Base-by-base conservation (phyloP, 352 stramenopile species). In the Peronosclerospora sorghi region DNA sequence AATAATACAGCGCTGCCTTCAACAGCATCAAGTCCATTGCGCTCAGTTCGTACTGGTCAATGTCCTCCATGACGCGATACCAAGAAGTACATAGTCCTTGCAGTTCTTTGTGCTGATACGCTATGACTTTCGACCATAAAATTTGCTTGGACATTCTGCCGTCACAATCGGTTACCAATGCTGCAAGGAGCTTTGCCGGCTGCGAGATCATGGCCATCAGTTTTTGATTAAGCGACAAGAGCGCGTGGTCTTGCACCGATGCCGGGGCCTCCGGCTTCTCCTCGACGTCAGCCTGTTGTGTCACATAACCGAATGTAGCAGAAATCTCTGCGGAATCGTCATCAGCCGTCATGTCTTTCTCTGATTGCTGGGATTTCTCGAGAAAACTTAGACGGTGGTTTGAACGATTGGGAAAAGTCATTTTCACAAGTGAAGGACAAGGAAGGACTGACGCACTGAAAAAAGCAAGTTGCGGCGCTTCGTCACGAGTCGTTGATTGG, bases 1-100 rank as follows among this genome's bases (percentile, higher is more conserved):
- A 65, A 48, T 83, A 75, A 42, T 73, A 72, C 14, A 83, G 30
- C 43, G 52, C 46, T 18, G 70, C 45, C 56, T 85, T 85, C 17
- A 69, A 42, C 62, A 85, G 67, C 58, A 72, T 62, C 39, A 53
- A 29, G 37, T 83, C 67, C 6, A 62, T 56, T 32, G 57, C 39
- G 19, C 51, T 43, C 8, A 60, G 14, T 8, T 58, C 56, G 28
- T 46, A 48, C 19, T 39, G 34, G 10, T 51, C 52, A 8, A 59
- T 49, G 13, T 42, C 44, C 20, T 58, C 45, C 13, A 65, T 30
- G 19, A 77, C 48, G 5, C 48, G 41, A 14, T 52, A 45, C 64
- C 66, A 84, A 6, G 43, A 21, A 1, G 39, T 54, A 27, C 35
- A 10, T 0, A 65, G 32, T 1, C 20, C 62, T 7, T 48, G 37